Base-by-base conservation (phyloP, 2,329 filamentous ascomycete species). In the Exserohilum turcica region DNA sequence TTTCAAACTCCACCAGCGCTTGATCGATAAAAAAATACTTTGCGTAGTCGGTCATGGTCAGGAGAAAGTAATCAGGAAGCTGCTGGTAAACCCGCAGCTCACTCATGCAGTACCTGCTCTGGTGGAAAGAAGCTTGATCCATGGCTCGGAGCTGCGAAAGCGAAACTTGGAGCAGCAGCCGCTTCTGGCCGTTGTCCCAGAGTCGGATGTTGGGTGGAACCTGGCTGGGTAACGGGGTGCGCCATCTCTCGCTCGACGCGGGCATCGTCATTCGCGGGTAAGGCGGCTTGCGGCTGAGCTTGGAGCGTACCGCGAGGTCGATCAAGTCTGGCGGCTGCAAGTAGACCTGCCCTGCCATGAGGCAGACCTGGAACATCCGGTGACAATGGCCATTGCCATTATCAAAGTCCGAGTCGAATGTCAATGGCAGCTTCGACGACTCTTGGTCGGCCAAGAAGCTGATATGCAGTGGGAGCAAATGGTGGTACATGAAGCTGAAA, bases 301-400 rank as follows among this genome's bases (percentile, higher is more conserved):
- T 32, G 32, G 55, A 52, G 28, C 65, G 65, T 13, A 65, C 13
- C 12, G 48, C 42, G 33, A 69, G 63, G 16, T 67, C 65, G 46
- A 67, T 61, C 3, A 68, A 38, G 38, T 70, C 67, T 13, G 28
- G 63, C 1, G 65, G 64, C 33, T 69, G 66, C 2, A 67, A 49
- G 43, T 66, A 61, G n/a, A 58, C 57, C 31, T 66, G 63, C 4
- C 57, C 58, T 12, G 60, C 53, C 13, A 51, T 18, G 12, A 68
- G 54, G 43, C 63, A 69, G 18, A 59, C 40, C 19, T 64, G 63
- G 16, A 67, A 49, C 18, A 58, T 43, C 12, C 60, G 56, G 10
- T 10, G 8, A 27, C 38, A 50, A 15, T 57, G 49, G 10, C 9
- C 21, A 10, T 31, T 32, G 18, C 51, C 40, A 10, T 45, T 48